Conservation (phyloP, 176 grass and related monocot genomes). For the Zea mays region DNA sequence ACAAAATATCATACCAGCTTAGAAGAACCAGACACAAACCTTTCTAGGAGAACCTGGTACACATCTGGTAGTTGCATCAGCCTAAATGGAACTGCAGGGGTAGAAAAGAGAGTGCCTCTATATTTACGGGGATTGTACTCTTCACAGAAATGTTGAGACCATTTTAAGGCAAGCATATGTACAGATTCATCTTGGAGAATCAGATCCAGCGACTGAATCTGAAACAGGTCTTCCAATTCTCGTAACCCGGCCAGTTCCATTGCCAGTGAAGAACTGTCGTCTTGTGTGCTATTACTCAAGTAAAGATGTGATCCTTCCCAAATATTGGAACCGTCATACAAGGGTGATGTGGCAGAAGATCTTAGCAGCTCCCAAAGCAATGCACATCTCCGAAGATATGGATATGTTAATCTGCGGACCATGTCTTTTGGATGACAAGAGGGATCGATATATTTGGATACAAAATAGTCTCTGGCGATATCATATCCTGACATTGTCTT, state of each 20-base stretch:
- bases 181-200: constrained; percentile 75
- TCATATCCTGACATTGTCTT: constrained; percentile 68
- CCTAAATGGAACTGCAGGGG: constrained; percentile 80
- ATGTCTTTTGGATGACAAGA: constrained; percentile 73
- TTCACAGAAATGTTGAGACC: constrained; percentile 86
- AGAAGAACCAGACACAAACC: constrained; percentile 34
- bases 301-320: constrained; percentile 78
- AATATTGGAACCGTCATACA: constrained; percentile 70
- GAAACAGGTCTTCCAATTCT: constrained; percentile 84
- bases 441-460: constrained; percentile 70
- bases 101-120: constrained; percentile 57
- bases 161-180: constrained; percentile 66
- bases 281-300: constrained; percentile 47
- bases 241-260: constrained; percentile 65
- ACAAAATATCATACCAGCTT: constrained; percentile 14
- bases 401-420: constrained; percentile 83
- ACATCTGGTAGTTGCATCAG: constrained; percentile 84
- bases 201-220: constrained; percentile 65
- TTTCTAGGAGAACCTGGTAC: constrained; percentile 84
- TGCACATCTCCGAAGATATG: constrained; percentile 85
- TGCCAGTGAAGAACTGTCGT: constrained; percentile 41
- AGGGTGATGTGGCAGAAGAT: constrained; percentile 51
- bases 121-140: constrained; percentile 59
- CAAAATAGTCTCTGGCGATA: constrained; percentile 72
- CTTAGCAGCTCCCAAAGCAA: constrained; percentile 81